These are phyloP conservation scores for Elaeagnus macrophylla DNA, from an alignment of 306 rosid genomes.

Conservation along the genomic window DNA sequence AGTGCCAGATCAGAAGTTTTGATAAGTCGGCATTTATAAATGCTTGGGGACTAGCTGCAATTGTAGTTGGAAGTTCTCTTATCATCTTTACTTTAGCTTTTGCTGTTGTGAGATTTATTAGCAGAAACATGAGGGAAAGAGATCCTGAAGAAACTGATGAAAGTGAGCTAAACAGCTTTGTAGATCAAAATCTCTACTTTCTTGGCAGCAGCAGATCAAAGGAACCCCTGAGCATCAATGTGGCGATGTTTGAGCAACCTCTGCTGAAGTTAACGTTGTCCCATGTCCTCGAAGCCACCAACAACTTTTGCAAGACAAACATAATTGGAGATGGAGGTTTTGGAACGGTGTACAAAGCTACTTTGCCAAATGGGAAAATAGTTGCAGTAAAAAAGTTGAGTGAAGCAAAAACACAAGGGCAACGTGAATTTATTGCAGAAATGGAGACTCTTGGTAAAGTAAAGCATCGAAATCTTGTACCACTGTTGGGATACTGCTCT, in stretches of 20 bases:
- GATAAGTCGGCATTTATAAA: slow-evolving; percentile 41
- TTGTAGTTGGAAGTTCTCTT: slow-evolving; percentile 38
- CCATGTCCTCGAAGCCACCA: slow-evolving; percentile 74
- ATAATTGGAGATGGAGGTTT: slow-evolving; percentile 98
- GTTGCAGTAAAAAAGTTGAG: slow-evolving; percentile 95
- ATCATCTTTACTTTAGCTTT: slow-evolving; percentile 34
- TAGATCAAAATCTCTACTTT: slow-evolving; percentile 68
- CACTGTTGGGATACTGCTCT: slow-evolving; percentile 91
- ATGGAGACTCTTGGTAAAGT: slow-evolving; percentile 98
- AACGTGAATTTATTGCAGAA: slow-evolving; percentile 87
- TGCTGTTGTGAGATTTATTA: slow-evolving; percentile 43
- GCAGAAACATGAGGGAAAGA: slow-evolving; percentile 30
- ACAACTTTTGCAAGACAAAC: slow-evolving; percentile 91
- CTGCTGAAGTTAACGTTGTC: slow-evolving; percentile 72
- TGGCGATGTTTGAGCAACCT: slow-evolving; percentile 95
- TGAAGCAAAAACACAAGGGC: slow-evolving; percentile 90
- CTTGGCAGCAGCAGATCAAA: slow-evolving; percentile 86
- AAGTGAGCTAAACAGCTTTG: slow-evolving; percentile 50
- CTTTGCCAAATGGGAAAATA: slow-evolving; percentile 57
- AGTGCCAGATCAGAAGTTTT: slow-evolving; percentile 41
- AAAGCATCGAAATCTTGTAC: slow-evolving; percentile 79
- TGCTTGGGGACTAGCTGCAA: slow-evolving; percentile 60
- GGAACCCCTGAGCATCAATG: slow-evolving; percentile 85
- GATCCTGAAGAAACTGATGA: slow-evolving; percentile 55
- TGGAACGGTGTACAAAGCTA: slow-evolving; percentile 93